Conservation (phyloP, 352 stramenopile species). For the Pythium myriotylum region DNA sequence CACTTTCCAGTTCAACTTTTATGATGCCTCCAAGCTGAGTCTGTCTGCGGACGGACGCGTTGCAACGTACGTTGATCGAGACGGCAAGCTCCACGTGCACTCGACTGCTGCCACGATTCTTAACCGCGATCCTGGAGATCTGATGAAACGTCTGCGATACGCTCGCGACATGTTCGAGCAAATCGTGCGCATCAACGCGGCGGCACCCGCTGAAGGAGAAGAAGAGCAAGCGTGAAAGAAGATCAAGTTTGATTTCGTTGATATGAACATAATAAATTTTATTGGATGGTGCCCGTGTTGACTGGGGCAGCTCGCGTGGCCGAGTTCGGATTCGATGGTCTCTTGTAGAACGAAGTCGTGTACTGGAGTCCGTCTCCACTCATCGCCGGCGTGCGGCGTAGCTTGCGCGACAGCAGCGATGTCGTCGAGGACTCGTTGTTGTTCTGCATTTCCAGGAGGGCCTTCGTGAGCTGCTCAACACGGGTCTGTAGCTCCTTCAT, state of each 20-base stretch:
- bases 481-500: conserved; percentile 42
- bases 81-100: conserved; percentile 58
- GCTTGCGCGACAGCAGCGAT: conserved; percentile 4
- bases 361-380: conserved; percentile 4
- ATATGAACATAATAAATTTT: conserved; percentile 14
- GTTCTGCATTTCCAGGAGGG: conserved; percentile 37
- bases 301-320: not conserved
- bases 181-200: conserved; percentile 57
- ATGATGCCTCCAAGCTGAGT: conserved; percentile 96
- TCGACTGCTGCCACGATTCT: conserved; percentile 61
- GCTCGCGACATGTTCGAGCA: conserved; percentile 97
- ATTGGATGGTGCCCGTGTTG: conserved; percentile 5
- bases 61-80: conserved; percentile 90
- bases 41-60: conserved; percentile 90
- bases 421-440: conserved; percentile 8
- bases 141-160: conserved; percentile 88
- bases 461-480: conserved; percentile 46
- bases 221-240: conserved; percentile 12
- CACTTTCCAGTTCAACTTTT: conserved; percentile 96
- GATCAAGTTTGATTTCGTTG: not conserved
- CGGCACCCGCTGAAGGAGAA: conserved; percentile 1
- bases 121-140: conserved; percentile 56
- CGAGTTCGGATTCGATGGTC: not conserved
- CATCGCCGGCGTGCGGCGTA: conserved; percentile 7
- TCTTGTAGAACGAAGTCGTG: conserved; percentile 15